Percentiles rank a stretch among this genome's conserved stretches.
phyloP scores from a whole-genome alignment of 768 basidiomycete species.

The Royoungia palumana region DNA sequence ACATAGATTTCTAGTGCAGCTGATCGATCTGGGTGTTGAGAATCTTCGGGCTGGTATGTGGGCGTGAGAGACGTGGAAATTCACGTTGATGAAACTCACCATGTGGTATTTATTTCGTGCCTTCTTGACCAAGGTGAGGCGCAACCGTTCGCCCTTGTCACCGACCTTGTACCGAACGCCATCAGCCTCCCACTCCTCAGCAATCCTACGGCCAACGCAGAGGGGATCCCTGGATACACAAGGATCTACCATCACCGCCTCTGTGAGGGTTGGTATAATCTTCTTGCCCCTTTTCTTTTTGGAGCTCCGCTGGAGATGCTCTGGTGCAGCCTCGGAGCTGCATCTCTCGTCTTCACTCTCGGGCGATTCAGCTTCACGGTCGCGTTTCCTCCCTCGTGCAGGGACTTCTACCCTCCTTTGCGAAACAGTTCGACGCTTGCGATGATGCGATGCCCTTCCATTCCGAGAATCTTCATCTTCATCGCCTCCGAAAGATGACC shows the following conservation, averaged over 20 bases:
- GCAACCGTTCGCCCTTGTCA: conserved; percentile 62
- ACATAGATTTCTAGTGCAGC: conserved; percentile 68
- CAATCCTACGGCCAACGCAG: conserved; percentile 57
- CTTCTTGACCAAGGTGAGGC: conserved; percentile 70
- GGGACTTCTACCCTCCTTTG: conserved; percentile 50
- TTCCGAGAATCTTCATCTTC: conserved; percentile 39
- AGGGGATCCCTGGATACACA: conserved; percentile 46
- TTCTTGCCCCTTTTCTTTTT: conserved; percentile 59
- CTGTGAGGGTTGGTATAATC: conserved; percentile 36
- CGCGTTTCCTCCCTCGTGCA: conserved; percentile 62
- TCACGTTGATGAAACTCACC: conserved; percentile 43
- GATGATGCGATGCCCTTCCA: conserved; percentile 42
- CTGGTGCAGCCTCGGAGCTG: conserved; percentile 10
- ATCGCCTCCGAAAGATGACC: conserved; percentile 66
- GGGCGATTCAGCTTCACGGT: conserved; percentile 50
- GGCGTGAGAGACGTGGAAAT: conserved; percentile 8
- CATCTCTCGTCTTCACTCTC: conserved; percentile 30
- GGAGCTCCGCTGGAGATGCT: conserved; percentile 10
- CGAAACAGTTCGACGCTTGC: conserved; percentile 55
- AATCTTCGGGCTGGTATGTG: conserved; percentile 65
- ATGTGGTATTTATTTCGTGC: conserved; percentile 66
- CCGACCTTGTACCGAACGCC: conserved; percentile 72
- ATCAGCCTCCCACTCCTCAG: conserved; percentile 75
- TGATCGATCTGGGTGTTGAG: conserved; percentile 70
- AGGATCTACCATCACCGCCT: conserved; percentile 50